Base-by-base conservation (phyloP, 2,329 filamentous ascomycete genomes). In the Penicillium brasilianum region DNA sequence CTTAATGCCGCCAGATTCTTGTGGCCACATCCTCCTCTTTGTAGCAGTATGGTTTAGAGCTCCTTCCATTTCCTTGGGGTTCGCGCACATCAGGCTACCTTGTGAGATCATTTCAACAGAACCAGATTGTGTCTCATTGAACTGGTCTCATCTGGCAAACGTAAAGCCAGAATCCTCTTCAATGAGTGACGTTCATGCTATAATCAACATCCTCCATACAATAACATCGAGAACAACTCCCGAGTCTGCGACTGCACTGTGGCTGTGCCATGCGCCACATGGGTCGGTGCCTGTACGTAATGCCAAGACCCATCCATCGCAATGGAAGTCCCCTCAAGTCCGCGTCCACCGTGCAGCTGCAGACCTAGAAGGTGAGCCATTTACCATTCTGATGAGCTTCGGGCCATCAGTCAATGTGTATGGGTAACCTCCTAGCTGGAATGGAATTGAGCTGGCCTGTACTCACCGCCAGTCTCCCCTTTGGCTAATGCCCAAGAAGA, bases 391-490 rank as follows among this genome's bases (percentile, higher is more conserved):
- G 13, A 9, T n/a, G 43, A 46, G 6, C 7, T 18, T 10, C 10
- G 18, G 10, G 10, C 39, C 9, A 22, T 43, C 39, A 13, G 25
- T 28, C 3, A 18, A 46, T 10, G 14, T 46, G 22, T n/a, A 5
- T 43, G 39, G 6, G 22, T 9, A 28, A 46, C 34, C 10, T 36
- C 13, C 4, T 20, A 5, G 13, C 49, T 37, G 11, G 5, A 28
- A 20, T 0, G 20, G 22, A 32, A 49, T 34, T 52, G 30, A 36
- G 18, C 18, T 37, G 49, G 18, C 49, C 18, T 25, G n/a, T 34
- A 13, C 55, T 60, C 61, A 68, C 64, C 60, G 62, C 66, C 57
- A 66, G 46, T 49, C 50, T 32, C 18, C 28, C 28, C 25, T 20
- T 14, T n/a, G 13, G 55, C 57, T 54, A 60, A 55, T 61, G 63